A percentile compares a stretch with the other conserved stretches of the same genome.
These are phyloP conservation scores for Ramaria sp. DNA, from an alignment of 768 basidiomycete species.

Conservation along the genomic window DNA sequence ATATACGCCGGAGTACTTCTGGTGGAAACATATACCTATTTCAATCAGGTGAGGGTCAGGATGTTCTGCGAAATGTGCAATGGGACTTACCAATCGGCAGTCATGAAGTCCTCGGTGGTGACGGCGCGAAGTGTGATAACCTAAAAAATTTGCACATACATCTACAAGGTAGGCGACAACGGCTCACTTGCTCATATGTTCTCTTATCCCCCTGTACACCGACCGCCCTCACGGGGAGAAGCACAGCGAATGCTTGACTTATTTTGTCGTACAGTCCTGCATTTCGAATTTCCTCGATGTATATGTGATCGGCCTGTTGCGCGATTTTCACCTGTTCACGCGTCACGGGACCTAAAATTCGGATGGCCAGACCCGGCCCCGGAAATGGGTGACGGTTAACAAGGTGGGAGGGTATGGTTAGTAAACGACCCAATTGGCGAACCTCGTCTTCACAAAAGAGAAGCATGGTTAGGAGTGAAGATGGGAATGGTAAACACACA, in stretches of 20 bases:
- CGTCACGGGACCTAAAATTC: slow-evolving; percentile 92
- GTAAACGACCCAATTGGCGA: slow-evolving; percentile 79
- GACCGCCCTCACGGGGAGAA: slow-evolving; percentile 92
- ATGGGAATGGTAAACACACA: slow-evolving; percentile 21
- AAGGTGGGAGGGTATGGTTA: slow-evolving; percentile 84
- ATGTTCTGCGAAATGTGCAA: slow-evolving; percentile 10
- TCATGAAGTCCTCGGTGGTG: slow-evolving; percentile 99
- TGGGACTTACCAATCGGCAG: slow-evolving; percentile 80
- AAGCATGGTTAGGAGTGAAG: not conserved
- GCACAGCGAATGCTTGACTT: slow-evolving; percentile 91
- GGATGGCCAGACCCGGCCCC: slow-evolving; percentile 94
- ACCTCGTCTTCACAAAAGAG: slow-evolving; percentile 67
- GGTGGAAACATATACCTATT: slow-evolving; percentile 93
- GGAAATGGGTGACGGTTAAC: slow-evolving; percentile 98
- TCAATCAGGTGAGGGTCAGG: slow-evolving; percentile 4
- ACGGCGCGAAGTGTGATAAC: slow-evolving; percentile 94
- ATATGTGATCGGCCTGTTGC: slow-evolving; percentile 89
- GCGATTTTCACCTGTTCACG: slow-evolving; percentile 86
- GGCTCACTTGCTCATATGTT: slow-evolving; percentile 82
- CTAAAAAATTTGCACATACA: slow-evolving; percentile 22
- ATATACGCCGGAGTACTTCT: slow-evolving; percentile 80
- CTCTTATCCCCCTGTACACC: slow-evolving; percentile 96
- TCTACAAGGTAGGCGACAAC: not conserved
- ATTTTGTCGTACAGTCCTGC: slow-evolving; percentile 91
- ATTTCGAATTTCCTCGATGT: slow-evolving; percentile 94